These are phyloP conservation scores for Myriosclerotinia curreyana DNA, from an alignment of 2,329 filamentous ascomycete species.

Conservation along the genomic window DNA sequence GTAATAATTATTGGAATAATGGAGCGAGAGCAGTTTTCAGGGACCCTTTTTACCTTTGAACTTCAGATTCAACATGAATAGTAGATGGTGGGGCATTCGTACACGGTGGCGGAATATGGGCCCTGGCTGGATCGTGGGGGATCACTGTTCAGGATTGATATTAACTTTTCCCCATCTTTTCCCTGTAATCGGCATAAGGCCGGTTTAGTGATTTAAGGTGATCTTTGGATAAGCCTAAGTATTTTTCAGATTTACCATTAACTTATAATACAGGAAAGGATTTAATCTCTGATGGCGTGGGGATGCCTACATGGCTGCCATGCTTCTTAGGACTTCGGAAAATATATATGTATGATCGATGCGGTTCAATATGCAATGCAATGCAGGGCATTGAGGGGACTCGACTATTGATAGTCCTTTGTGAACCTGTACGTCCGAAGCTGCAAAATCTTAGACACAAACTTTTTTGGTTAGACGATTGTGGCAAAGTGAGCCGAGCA, in stretches of 20 bases:
- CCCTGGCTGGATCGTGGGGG: constrained; percentile 11
- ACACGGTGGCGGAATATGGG: constrained; percentile 1
- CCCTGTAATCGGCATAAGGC: not conserved
- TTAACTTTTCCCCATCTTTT: not conserved
- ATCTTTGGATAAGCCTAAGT: not conserved
- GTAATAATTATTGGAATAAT: not conserved
- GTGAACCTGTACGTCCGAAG: not conserved
- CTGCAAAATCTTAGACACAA: constrained; percentile 4
- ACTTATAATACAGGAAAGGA: not conserved
- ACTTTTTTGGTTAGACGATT: not conserved
- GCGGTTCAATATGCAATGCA: not conserved
- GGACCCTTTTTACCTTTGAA: not conserved
- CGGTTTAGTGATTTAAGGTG: not conserved
- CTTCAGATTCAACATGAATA: not conserved
- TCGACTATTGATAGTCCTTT: not conserved
- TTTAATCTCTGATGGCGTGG: not conserved
- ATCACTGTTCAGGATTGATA: constrained; percentile 6
- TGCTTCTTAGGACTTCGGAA: not conserved
- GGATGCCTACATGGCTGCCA: not conserved
- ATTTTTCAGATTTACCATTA: not conserved
- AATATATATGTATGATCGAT: constrained; percentile 10
- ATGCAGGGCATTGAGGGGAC: not conserved
- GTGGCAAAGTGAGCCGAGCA: not conserved
- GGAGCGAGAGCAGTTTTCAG: not conserved
- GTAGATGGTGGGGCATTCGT: not conserved